These are phyloP conservation scores for Pyricularia sp. DNA, from an alignment of 2,329 filamentous ascomycete genomes.

Conservation along the genomic window DNA sequence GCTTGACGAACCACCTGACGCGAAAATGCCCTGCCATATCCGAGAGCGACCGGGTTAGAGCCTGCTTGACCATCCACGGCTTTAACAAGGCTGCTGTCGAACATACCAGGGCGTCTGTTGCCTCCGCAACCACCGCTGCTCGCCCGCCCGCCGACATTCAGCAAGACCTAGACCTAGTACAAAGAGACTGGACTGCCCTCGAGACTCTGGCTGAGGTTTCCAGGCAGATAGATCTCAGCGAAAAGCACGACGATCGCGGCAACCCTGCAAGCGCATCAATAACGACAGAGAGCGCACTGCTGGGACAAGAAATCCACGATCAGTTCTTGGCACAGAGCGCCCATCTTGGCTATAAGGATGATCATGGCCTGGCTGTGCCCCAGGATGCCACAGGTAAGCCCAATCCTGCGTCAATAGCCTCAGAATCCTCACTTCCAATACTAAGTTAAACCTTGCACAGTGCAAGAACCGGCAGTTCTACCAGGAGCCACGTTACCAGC, in stretches of 20 bases:
- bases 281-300: slow-evolving; percentile 18
- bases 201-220: slow-evolving; percentile 84
- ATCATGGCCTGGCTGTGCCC: background rate
- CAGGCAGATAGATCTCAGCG: slow-evolving; percentile 57
- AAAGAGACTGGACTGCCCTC: slow-evolving; percentile 59
- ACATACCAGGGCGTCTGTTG: slow-evolving; percentile 12
- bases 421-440: background rate
- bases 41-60: slow-evolving; percentile 61
- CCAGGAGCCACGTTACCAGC: background rate
- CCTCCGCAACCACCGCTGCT: slow-evolving; percentile 4
- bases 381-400: background rate
- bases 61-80: slow-evolving; percentile 59
- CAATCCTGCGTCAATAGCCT: background rate
- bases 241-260: slow-evolving; percentile 42
- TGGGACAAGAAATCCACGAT: slow-evolving; percentile 37
- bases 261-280: slow-evolving; percentile 28
- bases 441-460: background rate
- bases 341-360: slow-evolving; percentile 1
- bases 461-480: slow-evolving; percentile 4
- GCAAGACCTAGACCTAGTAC: slow-evolving; percentile 24
- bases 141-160: slow-evolving; percentile 11
- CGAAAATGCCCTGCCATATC: slow-evolving; percentile 77
- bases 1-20: slow-evolving; percentile 65
- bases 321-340: slow-evolving; percentile 29
- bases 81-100: slow-evolving; percentile 38